These are phyloP conservation scores for Anthracocystis walkeri DNA, from an alignment of 1,284 basidiomycete species.

Conservation along the genomic window DNA sequence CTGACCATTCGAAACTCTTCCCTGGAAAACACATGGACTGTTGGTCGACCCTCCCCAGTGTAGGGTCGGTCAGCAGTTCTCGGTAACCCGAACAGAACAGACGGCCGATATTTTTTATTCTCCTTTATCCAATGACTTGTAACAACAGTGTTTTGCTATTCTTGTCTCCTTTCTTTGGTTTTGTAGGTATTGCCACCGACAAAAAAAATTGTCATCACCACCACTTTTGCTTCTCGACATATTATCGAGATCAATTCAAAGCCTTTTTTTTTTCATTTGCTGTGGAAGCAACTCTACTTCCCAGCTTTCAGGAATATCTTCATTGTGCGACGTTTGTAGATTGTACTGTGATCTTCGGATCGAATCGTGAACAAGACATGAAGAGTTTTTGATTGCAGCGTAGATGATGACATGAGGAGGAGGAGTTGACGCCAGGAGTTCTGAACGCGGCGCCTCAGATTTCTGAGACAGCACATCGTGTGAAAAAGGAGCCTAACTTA, in stretches of 20 bases:
- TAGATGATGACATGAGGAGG: no score
- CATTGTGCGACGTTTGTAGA: neutral
- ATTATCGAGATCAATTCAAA: slow-evolving; percentile 9
- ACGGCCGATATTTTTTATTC: slow-evolving; percentile 7
- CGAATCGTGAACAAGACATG: neutral
- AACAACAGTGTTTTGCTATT: slow-evolving; percentile 29
- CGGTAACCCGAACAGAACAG: slow-evolving; percentile 4
- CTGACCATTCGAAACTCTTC: slow-evolving; percentile 5
- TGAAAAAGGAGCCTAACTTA: neutral
- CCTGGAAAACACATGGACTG: slow-evolving; percentile 14
- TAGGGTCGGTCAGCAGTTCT: neutral
- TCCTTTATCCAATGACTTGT: slow-evolving; percentile 13
- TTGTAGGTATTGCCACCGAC: slow-evolving; percentile 16
- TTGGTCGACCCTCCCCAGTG: neutral
- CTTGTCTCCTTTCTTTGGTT: slow-evolving; percentile 6
- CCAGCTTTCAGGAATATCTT: neutral
- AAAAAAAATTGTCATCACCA: slow-evolving; percentile 1
- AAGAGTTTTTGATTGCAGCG: neutral
- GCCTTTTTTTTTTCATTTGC: slow-evolving; percentile 2
- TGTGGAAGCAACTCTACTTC: neutral
- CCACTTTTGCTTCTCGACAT: slow-evolving; percentile 12
- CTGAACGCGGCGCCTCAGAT: no score
- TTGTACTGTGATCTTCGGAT: no score
- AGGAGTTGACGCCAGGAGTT: no score
- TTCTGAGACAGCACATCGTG: no score